Evolutionary conservation across 2,329 filamentous ascomycete genomes (phyloP).

Genomic region (Fusarium pseudocircinatum): DNA sequence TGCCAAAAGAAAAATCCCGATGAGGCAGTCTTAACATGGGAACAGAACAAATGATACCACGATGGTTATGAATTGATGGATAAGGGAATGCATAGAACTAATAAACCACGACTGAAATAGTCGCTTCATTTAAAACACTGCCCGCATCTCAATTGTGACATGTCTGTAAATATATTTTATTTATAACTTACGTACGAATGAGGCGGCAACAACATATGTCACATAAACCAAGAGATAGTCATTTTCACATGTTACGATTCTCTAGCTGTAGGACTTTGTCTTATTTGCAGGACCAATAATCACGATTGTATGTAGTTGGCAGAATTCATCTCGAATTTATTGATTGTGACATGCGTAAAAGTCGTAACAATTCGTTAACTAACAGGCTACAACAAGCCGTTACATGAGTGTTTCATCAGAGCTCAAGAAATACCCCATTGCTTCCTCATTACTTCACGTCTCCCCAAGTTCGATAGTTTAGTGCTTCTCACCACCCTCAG

Average conservation of each 20-base stretch:
- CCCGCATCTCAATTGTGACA: no score
- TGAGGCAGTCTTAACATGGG: background rate
- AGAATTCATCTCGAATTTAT: conserved; percentile 26
- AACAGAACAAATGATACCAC: conserved; percentile 5
- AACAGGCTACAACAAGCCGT: conserved; percentile 11
- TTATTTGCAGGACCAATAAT: fast-evolving
- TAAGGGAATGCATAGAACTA: conserved; percentile 12
- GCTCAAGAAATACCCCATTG: background rate
- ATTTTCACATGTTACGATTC: background rate
- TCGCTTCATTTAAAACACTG: background rate
- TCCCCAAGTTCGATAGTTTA: conserved; percentile 3
- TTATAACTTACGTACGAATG: background rate
- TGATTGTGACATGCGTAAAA: conserved; percentile 31
- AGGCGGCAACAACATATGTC: fast-evolving
- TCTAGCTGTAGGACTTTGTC: no score
- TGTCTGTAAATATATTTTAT: no score
- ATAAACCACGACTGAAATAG: conserved; percentile 16
- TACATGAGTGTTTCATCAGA: conserved; percentile 13
- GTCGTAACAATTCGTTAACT: conserved; percentile 39
- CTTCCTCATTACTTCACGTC: background rate
- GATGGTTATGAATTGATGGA: conserved; percentile 12
- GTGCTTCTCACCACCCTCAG: conserved; percentile 40
- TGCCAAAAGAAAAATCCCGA: background rate
- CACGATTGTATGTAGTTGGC: background rate
- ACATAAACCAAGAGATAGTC: no score